Conservation (phyloP, 352 stramenopile species). For the Phytopythium delawarense region DNA sequence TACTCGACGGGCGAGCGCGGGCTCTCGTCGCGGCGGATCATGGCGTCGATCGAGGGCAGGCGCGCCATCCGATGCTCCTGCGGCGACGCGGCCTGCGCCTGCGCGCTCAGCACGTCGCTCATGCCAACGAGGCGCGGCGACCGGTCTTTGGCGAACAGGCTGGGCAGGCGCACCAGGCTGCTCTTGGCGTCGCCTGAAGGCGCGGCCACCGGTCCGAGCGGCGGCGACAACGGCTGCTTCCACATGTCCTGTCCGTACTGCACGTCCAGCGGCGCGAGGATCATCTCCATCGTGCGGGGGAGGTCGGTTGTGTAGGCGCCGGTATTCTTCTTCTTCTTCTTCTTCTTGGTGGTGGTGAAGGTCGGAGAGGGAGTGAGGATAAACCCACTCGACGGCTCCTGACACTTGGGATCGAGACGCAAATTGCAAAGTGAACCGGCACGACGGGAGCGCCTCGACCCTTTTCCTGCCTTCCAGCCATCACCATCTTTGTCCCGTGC, state of each 20-base stretch:
- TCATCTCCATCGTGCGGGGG: conserved; percentile 45
- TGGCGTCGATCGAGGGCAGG: conserved; percentile 59
- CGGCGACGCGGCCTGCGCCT: conserved; percentile 22
- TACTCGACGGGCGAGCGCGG: conserved; percentile 9
- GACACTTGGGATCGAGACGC: conserved; percentile 4
- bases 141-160: conserved; percentile 43
- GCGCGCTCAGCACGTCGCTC: conserved; percentile 52
- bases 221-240: conserved; percentile 19
- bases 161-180: conserved; percentile 43
- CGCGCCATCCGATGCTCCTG: conserved; percentile 33
- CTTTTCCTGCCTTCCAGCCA: not conserved
- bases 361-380: not conserved
- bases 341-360: not conserved
- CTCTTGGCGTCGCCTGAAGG: conserved; percentile 17
- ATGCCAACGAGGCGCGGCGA: conserved; percentile 59
- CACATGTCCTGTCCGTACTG: conserved; percentile 27
- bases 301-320: not conserved
- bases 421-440: conserved; percentile 29
- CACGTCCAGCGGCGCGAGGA: conserved; percentile 58
- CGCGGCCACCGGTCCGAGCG: conserved; percentile 5
- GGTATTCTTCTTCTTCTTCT: not conserved
- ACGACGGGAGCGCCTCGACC: not conserved
- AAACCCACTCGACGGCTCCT: conserved; percentile 6
- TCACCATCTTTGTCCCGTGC: conserved; percentile 2
- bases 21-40: conserved; percentile 56